These are phyloP conservation scores for Pichia sp. DNA, from an alignment of 1,139 yeast genomes.

Conservation along the genomic window DNA sequence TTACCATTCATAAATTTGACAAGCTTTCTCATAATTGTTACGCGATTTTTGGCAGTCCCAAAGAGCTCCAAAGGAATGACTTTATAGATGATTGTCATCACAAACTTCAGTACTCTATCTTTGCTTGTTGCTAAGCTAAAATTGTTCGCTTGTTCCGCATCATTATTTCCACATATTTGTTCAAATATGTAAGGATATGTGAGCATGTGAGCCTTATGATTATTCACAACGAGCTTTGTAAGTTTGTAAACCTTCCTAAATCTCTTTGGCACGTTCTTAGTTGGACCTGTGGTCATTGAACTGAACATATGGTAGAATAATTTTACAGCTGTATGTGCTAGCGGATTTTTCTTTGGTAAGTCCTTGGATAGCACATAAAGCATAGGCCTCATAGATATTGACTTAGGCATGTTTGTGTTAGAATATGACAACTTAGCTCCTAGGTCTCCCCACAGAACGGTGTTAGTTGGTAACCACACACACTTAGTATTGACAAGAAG, in stretches of 20 bases:
- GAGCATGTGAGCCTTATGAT: slow-evolving; percentile 23
- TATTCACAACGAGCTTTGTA: slow-evolving; percentile 17
- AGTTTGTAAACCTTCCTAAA: slow-evolving; percentile 14
- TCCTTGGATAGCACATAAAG: slow-evolving; percentile 14
- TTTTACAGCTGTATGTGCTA: slow-evolving; percentile 13
- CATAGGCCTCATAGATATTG: slow-evolving; percentile 13
- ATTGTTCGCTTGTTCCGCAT: slow-evolving; percentile 10
- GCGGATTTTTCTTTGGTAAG: slow-evolving; percentile 16
- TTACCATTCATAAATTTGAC: slow-evolving; percentile 35
- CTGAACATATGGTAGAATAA: too few relatives aligned
- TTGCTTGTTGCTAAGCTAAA: slow-evolving; percentile 25
- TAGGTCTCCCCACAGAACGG: slow-evolving; percentile 32
- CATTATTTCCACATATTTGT: slow-evolving; percentile 17
- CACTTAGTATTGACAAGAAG: slow-evolving; percentile 31
- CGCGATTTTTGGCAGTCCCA: slow-evolving; percentile 49
- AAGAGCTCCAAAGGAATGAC: slow-evolving; percentile 47
- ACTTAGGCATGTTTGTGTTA: background rate
- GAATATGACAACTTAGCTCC: slow-evolving; percentile 1
- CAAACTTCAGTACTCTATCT: slow-evolving; percentile 33
- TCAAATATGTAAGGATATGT: slow-evolving; percentile 28
- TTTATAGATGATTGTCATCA: slow-evolving; percentile 36
- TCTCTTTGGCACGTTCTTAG: slow-evolving; percentile 26
- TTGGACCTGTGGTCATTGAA: too few relatives aligned
- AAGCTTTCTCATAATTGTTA: slow-evolving; percentile 33
- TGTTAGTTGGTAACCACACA: slow-evolving; percentile 13